Base-by-base conservation (phyloP, 371 early-diverging fungal genomes). In the Rhizopus stolonifer region DNA sequence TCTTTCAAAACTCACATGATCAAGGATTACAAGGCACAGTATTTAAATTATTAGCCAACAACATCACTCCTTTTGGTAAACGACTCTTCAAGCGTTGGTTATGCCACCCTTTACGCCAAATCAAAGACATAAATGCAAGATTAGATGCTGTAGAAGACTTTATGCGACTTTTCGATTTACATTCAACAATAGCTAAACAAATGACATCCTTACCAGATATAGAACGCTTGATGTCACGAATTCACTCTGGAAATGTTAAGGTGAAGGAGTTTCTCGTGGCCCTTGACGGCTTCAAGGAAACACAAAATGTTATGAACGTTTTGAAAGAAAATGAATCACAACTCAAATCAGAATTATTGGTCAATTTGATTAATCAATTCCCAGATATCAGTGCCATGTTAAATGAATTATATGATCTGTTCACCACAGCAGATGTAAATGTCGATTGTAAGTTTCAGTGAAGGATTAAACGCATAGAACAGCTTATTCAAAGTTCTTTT, bases 51-150 rank as follows among this genome's bases (percentile, higher is more conserved):
- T 65, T 99, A 6, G 90, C 94, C 61, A 89, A 89, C 48, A 91
- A 93, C 49, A 70, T 81, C 7, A 93, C 96, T 6, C 88, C 96
- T 2, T 91, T 91, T 69, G 99, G 97, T 7, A 91, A 93, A 52
- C 88, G 95, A 0, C 61, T 90, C 31, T 87, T 97, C 60, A 75
- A 82, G 22, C 82, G 84, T 26, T 99, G 99, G 98, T 54, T 95
- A 3, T 95, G 97, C 58, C 94, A 98, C 65, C 99, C 99, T 3
- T 70, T 98, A 22, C 74, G 87, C 5, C 71, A 82, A 4, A 58
- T 81, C 8, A 52, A 64, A 0, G 87, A 81, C 3, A 99, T 99
- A 55, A 84, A 90, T 40, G 87, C 82, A 6, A 87, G 99, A 19
- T 76, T 95, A 24, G 90, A 92, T 56, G 92, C 93, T 0, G 81